Evolutionary conservation across 331 rosid species (phyloP).

Genomic region (Saraca asoca): DNA sequence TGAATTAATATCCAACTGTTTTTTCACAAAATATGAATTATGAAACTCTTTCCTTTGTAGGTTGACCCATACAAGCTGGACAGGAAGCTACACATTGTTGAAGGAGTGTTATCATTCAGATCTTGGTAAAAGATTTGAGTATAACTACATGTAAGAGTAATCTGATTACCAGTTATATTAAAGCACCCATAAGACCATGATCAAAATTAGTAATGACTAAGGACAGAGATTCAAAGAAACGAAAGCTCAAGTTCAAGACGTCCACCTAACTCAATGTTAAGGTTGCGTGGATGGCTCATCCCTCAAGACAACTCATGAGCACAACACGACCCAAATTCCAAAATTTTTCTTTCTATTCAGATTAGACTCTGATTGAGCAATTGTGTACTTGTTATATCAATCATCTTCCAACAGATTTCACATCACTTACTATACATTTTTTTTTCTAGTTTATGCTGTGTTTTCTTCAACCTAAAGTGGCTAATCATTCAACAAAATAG

Average conservation of each 20-base stretch:
- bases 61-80: too few relatives aligned
- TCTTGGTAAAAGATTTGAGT: constrained; percentile 3
- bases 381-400: neutral
- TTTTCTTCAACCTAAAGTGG: neutral
- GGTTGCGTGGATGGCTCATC: neutral
- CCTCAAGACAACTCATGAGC: too few relatives aligned
- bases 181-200: neutral
- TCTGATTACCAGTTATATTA: neutral
- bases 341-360: neutral
- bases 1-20: neutral
- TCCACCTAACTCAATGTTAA: neutral
- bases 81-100: constrained; percentile 3
- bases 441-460: neutral
- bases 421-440: neutral
- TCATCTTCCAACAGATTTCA: neutral
- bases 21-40: neutral
- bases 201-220: too few relatives aligned
- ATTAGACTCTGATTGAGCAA: neutral
- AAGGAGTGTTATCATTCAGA: neutral
- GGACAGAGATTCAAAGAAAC: too few relatives aligned
- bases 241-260: neutral
- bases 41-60: constrained; percentile 2
- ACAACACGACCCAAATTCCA: neutral
- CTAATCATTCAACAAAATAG: neutral
- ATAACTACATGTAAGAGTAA: neutral